Conservation (phyloP, 495 filamentous ascomycete genomes). For the Aspergillus wentii region DNA sequence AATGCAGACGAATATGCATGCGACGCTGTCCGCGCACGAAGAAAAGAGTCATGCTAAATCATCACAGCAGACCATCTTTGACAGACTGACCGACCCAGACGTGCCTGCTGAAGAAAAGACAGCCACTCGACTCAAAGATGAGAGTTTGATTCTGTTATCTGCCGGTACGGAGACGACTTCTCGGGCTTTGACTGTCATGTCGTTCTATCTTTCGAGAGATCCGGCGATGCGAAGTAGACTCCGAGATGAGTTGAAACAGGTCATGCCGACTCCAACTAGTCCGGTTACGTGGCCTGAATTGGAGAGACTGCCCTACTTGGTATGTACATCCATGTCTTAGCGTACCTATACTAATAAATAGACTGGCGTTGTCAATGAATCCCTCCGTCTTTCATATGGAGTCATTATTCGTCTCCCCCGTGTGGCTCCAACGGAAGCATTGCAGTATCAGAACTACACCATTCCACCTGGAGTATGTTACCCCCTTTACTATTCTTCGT, state of each 20-base stretch:
- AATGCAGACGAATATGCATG: constrained; percentile 7
- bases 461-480: constrained; percentile 29
- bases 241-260: constrained; percentile 23
- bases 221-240: constrained; percentile 11
- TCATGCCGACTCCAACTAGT: constrained; percentile 20
- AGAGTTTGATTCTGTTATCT: constrained; percentile 28
- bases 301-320: constrained; percentile 48
- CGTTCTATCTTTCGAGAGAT: constrained; percentile 15
- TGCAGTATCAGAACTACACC: constrained; percentile 35
- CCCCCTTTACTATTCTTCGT: constrained; percentile 5
- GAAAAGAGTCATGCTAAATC: neutral
- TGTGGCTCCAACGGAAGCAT: constrained; percentile 28
- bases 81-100: constrained; percentile 14
- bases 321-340: constrained; percentile 4
- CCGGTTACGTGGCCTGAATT: constrained; percentile 33
- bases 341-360: constrained; percentile 4
- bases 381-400: constrained; percentile 40
- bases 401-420: constrained; percentile 35
- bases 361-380: constrained; percentile 42
- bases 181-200: constrained; percentile 13
- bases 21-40: neutral
- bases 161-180: constrained; percentile 43
- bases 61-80: constrained; percentile 12
- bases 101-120: constrained; percentile 19
- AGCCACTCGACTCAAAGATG: constrained; percentile 30